Conservation (phyloP, 1,284 basidiomycete genomes). For the Heterobasidion irregulare region DNA sequence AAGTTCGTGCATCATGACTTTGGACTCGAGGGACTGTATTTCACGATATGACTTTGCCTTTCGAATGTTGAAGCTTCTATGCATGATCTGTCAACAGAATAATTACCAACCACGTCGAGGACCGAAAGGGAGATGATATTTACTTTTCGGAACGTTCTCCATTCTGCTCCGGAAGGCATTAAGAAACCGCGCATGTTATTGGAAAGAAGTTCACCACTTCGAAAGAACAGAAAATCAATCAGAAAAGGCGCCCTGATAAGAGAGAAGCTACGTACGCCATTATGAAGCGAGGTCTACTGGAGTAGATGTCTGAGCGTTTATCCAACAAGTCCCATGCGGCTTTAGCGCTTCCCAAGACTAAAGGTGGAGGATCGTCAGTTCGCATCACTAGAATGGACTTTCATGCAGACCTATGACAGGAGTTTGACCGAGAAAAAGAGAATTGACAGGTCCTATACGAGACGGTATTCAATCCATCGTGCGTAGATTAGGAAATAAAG, state of each 20-base stretch:
- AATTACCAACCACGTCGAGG: not conserved
- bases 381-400: no score
- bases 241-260: not conserved
- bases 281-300: conserved; percentile 42
- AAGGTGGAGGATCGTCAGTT: not conserved
- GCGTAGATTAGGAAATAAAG: not conserved
- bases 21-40: conserved; percentile 42
- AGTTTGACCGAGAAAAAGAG: conserved; percentile 43
- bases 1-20: conserved; percentile 34
- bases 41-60: conserved; percentile 34
- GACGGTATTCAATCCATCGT: not conserved
- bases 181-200: conserved; percentile 41
- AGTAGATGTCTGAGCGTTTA: conserved; percentile 43
- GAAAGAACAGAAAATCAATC: not conserved
- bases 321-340: conserved; percentile 46
- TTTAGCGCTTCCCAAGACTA: conserved; percentile 39
- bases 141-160: conserved; percentile 46
- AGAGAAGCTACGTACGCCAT: conserved; percentile 21
- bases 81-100: conserved; percentile 28
- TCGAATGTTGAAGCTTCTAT: conserved; percentile 32
- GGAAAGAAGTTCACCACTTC: conserved; percentile 38
- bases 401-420: conserved; percentile 30
- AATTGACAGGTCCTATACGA: conserved; percentile 38
- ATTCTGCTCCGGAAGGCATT: conserved; percentile 34
- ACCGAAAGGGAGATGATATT: not conserved